Base-by-base conservation (phyloP, 2,329 filamentous ascomycete species). In the Ceratocystis variospora region DNA sequence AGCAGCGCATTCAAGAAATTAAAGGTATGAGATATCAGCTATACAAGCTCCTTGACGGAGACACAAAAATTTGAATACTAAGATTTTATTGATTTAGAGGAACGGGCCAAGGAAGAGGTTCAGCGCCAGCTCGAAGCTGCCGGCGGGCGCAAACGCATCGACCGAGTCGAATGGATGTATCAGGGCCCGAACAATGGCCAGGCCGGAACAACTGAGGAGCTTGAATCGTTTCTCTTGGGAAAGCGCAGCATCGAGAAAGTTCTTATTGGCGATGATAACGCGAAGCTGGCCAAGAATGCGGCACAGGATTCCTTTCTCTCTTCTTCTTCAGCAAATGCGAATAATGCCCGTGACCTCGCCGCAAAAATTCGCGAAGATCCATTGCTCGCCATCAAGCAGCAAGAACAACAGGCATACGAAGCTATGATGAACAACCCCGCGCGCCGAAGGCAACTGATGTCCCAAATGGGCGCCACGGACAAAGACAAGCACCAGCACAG, bases 151-250 rank as follows among this genome's bases (percentile, higher is more conserved):
- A 92, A 90, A 73, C 83, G 87, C 64, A 78, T 88, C 37, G 87
- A 93, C 71, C 86, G 91, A 45, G 93, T 99, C 31, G 94, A 97
- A 72, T 99, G 94, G 90, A 96, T 99, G 90, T 99, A 99, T 76
- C 85, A 88, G 71, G 93, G 93, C 0, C 91, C 94, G 6, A 88
- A 87, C 62, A 80, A 83, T 72, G 89, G 90, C 45, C 87, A 89
- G 72, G 79, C 80, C n/a, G 88, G 87, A 37, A 89, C 84, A 48
- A 84, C 83, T 3, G 93, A 96, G 75, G 94, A 97, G 76, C 91
- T 90, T 77, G 94, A 99, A 73, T 90, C 89, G 3, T 99, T 96
- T 74, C 77, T 99, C 0, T 80, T 99, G 15, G 94, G 94, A 64
- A 97, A 96, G 79, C 83, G 94, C 67, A 83, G 92, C 67, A 93